phyloP scores from a whole-genome alignment of 2,329 filamentous ascomycete species.

The Fusarium subglutinans region DNA sequence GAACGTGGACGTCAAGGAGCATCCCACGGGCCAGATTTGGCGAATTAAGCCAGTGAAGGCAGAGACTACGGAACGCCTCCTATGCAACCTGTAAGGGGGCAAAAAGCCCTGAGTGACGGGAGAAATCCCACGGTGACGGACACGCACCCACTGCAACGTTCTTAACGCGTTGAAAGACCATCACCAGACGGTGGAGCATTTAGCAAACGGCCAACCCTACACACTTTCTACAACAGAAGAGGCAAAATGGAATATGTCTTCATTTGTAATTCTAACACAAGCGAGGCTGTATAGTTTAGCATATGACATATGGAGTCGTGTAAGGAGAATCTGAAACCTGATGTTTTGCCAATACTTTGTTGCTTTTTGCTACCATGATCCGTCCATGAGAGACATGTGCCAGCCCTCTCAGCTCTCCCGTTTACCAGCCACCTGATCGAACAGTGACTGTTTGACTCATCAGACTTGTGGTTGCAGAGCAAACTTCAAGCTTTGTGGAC shows the following conservation, averaged over 20 bases:
- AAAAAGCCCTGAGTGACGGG: constrained; percentile 11
- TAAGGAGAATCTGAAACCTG: constrained; percentile 24
- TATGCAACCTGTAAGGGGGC: constrained; percentile 43
- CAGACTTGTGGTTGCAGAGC: background rate
- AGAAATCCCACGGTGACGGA: constrained; percentile 22
- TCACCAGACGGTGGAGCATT: constrained; percentile 13
- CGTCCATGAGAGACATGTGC: background rate
- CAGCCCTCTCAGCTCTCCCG: background rate
- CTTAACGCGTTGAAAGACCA: background rate
- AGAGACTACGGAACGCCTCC: constrained; percentile 13
- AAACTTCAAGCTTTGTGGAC: constrained; percentile 19
- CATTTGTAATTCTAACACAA: constrained; percentile 27
- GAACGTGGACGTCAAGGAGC: constrained; percentile 14
- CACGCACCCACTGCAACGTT: background rate
- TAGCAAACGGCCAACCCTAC: constrained; percentile 7
- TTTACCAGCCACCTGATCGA: constrained; percentile 7
- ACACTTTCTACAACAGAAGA: constrained; percentile 11
- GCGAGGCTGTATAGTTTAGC: constrained; percentile 37
- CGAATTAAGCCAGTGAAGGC: constrained; percentile 13
- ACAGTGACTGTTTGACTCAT: constrained; percentile 3
- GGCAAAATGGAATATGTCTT: background rate
- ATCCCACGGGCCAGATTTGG: constrained; percentile 1
- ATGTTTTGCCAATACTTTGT: constrained; percentile 18
- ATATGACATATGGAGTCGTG: constrained; percentile 33
- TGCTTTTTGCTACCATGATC: background rate